Evolutionary conservation across 768 basidiomycete genomes (phyloP), one percentile per base, ranked within the genome.

Genomic region (Podaxis sp.): DNA sequence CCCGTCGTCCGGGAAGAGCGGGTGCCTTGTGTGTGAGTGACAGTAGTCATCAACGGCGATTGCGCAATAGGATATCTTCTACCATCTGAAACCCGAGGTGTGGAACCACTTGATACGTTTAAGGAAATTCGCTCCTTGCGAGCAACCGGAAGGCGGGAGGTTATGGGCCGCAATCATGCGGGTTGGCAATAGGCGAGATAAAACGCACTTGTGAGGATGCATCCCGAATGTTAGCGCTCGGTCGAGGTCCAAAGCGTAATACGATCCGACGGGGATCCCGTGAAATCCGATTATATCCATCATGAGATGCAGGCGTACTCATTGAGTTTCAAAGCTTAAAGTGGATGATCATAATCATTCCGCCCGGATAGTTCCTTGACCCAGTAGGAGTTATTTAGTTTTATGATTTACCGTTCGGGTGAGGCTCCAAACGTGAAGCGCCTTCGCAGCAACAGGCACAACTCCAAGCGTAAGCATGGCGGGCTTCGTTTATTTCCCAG

Each of bases 401-500:
- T 58, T 44, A 58, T 46, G 48, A 49, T 49, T 58, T 33, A 17
- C 57, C n/a, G 46, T 49, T 30, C 33, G 33, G 59, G 49, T 24
- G 49, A 60, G 58, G 53, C 51, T 60, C 59, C 44, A 24, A 33
- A n/a, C 24, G 28, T 37, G 59, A 54, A 60, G 26, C 38, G 13
- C 26, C 40, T 17, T 44, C 59, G 40, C 37, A 54, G 40, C 59
- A 37, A 46, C 57, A n/a, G 46, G 57, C 20, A 17, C 26, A 49
- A 36, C 17, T 30, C 11, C 38, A 28, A 44, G 26, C 40, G 37
- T 10, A 8, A 51, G 24, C 10, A 30, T 26, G n/a, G 37, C 38
- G 30, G 24, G 40, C 48, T 50, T 58, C 48, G 24, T 46, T 54
- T 33, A 41, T 24, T 41, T 38, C 52, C 20, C 46, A 22, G 22